Evolutionary conservation across 225 moss, liverwort and hornwort species (phyloP).

Genomic region (Sphagnum contortum): DNA sequence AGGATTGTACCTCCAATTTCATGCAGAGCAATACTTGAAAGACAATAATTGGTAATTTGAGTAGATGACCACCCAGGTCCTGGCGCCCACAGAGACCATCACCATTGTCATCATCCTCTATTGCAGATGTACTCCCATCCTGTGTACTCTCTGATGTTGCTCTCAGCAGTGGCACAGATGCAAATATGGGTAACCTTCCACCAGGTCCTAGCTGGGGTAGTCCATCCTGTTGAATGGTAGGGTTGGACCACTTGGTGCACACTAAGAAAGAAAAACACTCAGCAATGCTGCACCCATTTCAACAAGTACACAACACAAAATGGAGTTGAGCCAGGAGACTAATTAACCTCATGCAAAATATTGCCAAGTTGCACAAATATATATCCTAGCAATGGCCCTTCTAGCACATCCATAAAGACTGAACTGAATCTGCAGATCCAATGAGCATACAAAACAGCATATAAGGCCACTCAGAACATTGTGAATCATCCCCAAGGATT

Average conservation of each 20-base stretch:
- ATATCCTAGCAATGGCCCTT: too few relatives aligned
- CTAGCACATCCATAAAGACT: too few relatives aligned
- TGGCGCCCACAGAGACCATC: conserved; percentile 90
- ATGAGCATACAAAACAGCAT: too few relatives aligned
- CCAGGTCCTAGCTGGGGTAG: conserved; percentile 51
- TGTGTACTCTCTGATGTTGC: conserved; percentile 58
- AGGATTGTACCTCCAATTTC: conserved; percentile 74
- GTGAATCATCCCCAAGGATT: too few relatives aligned
- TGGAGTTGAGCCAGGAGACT: neutral
- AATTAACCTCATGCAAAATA: too few relatives aligned
- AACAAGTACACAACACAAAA: neutral
- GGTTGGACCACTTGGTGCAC: conserved; percentile 98
- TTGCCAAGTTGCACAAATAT: too few relatives aligned
- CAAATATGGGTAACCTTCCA: conserved; percentile 47
- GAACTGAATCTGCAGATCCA: too few relatives aligned
- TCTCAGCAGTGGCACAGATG: conserved; percentile 53
- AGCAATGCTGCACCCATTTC: conserved; percentile 65
- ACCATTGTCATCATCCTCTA: conserved; percentile 63
- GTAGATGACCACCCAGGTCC: conserved; percentile 89
- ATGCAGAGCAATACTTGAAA: conserved; percentile 97
- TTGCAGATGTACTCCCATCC: conserved; percentile 68
- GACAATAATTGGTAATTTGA: conserved; percentile 83
- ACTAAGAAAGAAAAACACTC: conserved; percentile 97
- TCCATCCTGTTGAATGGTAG: conserved; percentile 67
- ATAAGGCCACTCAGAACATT: too few relatives aligned